phyloP scores from a whole-genome alignment of 768 basidiomycete genomes.

The Tephrocybe sp. region DNA sequence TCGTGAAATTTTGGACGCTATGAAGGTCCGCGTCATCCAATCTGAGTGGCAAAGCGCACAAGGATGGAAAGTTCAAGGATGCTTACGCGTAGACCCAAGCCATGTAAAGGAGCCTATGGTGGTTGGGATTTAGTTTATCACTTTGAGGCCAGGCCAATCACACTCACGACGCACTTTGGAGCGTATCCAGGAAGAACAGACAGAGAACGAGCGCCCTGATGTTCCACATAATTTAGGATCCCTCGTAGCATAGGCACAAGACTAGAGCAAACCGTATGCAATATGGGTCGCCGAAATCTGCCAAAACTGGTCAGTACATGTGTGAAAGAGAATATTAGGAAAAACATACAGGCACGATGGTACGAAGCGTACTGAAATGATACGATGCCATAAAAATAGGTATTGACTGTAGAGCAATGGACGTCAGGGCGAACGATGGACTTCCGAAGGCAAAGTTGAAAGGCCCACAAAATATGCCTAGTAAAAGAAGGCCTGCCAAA shows the following conservation, averaged over 20 bases:
- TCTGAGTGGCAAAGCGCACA: neutral
- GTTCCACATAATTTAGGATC: neutral
- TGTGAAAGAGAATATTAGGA: neutral
- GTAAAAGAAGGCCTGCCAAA: neutral
- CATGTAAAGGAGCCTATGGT: constrained; percentile 4
- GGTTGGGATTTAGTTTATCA: too few relatives aligned
- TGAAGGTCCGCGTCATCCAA: neutral
- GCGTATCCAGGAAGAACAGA: constrained; percentile 2
- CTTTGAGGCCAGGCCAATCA: neutral
- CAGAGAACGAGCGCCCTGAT: neutral
- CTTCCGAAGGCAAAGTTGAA: neutral
- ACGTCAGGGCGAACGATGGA: neutral
- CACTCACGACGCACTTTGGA: constrained; percentile 5
- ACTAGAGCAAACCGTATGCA: constrained; percentile 2
- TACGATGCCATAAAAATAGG: constrained; percentile 19
- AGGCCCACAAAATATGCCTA: neutral
- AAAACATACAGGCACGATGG: constrained; percentile 9
- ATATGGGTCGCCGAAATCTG: constrained; percentile 4
- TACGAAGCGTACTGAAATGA: constrained; percentile 18
- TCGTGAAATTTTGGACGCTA: neutral
- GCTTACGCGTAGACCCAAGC: constrained; percentile 7
- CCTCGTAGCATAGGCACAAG: neutral
- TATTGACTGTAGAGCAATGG: constrained; percentile 13
- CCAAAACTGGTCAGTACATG: neutral
- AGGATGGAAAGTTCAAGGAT: neutral